Percentiles rank a stretch among this genome's conserved stretches.
These are phyloP conservation scores for Novymonas esmeraldas DNA, from an alignment of 208 protist species.

Conservation along the genomic window DNA sequence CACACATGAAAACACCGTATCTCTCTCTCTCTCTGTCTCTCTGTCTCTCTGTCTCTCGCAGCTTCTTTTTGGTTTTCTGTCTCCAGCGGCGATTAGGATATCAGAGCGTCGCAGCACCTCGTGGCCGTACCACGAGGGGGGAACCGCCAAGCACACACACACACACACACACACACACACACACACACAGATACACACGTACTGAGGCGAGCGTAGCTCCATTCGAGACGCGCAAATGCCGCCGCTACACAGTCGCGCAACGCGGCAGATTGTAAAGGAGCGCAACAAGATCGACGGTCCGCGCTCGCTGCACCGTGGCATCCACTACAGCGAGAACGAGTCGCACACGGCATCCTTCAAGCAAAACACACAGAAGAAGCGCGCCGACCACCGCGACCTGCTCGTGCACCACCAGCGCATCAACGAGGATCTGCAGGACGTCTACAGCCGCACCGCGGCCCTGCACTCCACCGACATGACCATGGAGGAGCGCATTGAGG, in stretches of 20 bases:
- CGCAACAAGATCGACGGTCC: slow-evolving; percentile 67
- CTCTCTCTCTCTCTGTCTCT: slow-evolving; percentile 4
- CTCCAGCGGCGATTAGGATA: no score
- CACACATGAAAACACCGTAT: not conserved
- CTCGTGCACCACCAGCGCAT: slow-evolving; percentile 91
- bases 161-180: not conserved
- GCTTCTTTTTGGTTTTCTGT: no score
- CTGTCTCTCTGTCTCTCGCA: not conserved
- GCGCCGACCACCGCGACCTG: slow-evolving; percentile 70
- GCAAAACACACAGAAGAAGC: slow-evolving; percentile 39
- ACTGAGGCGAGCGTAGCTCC: not conserved
- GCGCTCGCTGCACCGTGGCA: slow-evolving; percentile 80
- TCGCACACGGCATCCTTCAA: slow-evolving; percentile 47
- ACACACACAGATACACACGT: not conserved
- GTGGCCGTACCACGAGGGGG: not conserved
- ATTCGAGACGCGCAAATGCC: slow-evolving; percentile 60
- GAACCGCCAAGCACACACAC: not conserved
- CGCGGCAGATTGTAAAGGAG: slow-evolving; percentile 65
- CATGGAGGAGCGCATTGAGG: slow-evolving; percentile 90
- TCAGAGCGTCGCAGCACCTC: no score
- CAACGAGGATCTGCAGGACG: slow-evolving; percentile 77
- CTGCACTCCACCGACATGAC: slow-evolving; percentile 73
- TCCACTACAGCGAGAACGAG: slow-evolving; percentile 76
- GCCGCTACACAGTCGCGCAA: slow-evolving; percentile 72
- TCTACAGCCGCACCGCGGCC: slow-evolving; percentile 79